Evolutionary conservation across 441 rosid genomes (phyloP).

Genomic region (Croton setiger): DNA sequence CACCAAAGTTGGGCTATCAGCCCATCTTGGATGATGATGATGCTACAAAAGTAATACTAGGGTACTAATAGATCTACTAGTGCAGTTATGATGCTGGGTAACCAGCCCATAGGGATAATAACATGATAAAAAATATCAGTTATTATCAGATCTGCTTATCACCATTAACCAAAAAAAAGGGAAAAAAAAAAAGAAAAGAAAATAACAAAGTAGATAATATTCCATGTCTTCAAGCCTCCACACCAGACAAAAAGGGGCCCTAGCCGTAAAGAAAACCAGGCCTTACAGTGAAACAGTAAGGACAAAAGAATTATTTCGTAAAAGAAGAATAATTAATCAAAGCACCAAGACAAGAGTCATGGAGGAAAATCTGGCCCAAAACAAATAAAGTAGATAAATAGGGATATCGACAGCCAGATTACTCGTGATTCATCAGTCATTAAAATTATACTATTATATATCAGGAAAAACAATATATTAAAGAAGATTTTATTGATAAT

Average conservation of each 20-base stretch:
- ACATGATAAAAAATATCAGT: background rate
- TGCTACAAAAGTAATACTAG: too few species aligned
- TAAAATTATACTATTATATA: background rate
- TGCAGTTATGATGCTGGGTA: background rate
- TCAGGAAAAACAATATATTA: background rate
- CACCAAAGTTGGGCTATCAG: too few species aligned
- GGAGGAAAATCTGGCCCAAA: background rate
- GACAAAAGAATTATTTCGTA: background rate
- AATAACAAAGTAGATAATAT: background rate
- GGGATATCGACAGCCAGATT: background rate
- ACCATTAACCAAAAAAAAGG: too few species aligned
- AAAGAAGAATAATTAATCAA: background rate
- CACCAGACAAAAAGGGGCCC: slow-evolving; percentile 18
- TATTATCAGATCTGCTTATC: slow-evolving; percentile 4
- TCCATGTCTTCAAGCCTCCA: background rate
- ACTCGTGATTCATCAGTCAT: background rate
- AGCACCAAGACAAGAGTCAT: background rate
- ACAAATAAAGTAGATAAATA: background rate
- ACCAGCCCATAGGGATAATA: background rate
- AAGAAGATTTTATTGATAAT: background rate
- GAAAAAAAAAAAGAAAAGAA: background rate
- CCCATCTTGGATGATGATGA: too few species aligned
- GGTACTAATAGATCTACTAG: background rate
- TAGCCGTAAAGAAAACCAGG: background rate
- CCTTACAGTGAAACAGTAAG: background rate